phyloP scores from a whole-genome alignment of 2,329 filamentous ascomycete species.

The Stachybotrys chartarum region DNA sequence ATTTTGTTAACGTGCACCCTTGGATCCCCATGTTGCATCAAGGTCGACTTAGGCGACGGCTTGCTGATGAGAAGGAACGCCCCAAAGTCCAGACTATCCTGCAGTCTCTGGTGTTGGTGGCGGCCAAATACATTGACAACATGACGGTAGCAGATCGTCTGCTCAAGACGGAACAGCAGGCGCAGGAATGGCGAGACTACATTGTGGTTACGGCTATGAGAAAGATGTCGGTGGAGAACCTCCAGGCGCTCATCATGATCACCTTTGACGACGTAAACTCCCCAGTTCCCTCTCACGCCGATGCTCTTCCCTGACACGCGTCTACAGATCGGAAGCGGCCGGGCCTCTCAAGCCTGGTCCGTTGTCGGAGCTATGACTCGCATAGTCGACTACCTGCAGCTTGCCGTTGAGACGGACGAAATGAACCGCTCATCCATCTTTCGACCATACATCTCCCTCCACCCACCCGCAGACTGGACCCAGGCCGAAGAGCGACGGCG shows the following conservation, averaged over 20 bases:
- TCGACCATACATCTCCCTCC: constrained; percentile 16
- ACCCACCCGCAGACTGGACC: constrained; percentile 15
- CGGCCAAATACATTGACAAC: constrained; percentile 18
- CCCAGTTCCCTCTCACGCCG: background rate
- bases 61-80: constrained; percentile 12
- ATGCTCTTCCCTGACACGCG: background rate
- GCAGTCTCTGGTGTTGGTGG: constrained; percentile 23
- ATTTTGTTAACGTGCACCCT: constrained; percentile 28
- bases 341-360: constrained; percentile 17
- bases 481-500: constrained; percentile 24
- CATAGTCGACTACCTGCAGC: constrained; percentile 20
- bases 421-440: constrained; percentile 19
- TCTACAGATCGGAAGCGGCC: constrained; percentile 18
- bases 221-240: constrained; percentile 23
- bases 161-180: background rate
- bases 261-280: constrained; percentile 25
- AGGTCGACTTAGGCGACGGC: constrained; percentile 15
- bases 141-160: background rate
- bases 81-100: constrained; percentile 20
- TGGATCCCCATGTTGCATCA: constrained; percentile 32
- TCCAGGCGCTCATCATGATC: constrained; percentile 28
- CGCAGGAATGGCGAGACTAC: constrained; percentile 4
- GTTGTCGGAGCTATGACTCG: constrained; percentile 18
- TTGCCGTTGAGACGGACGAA: constrained; percentile 17
- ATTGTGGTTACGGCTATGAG: constrained; percentile 18